Evolutionary conservation across 352 stramenopile species (phyloP).

Genomic region (Pythium biforme): DNA sequence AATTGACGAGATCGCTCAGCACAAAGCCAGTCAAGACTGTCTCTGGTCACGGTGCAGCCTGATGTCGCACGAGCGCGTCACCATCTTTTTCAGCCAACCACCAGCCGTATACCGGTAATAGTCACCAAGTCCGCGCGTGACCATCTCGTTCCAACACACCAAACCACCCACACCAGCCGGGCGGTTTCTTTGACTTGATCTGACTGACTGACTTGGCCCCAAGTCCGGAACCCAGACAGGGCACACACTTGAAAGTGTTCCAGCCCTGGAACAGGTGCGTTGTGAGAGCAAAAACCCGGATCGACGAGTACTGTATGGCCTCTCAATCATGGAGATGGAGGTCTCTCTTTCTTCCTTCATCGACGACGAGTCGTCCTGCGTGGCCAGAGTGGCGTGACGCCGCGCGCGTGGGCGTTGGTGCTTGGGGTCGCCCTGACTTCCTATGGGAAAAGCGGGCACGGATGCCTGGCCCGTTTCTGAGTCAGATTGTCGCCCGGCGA

Average conservation of each 20-base stretch:
- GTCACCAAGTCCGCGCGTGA: background rate
- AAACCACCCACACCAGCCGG: too few relatives aligned
- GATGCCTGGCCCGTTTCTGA: constrained; percentile 21
- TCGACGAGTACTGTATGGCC: too few relatives aligned
- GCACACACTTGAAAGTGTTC: too few relatives aligned
- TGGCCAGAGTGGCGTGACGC: constrained; percentile 7
- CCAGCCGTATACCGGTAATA: too few relatives aligned
- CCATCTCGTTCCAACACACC: too few relatives aligned
- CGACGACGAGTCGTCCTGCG: background rate
- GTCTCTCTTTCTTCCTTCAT: background rate
- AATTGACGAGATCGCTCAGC: background rate
- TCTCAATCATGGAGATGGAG: background rate
- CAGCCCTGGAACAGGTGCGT: too few relatives aligned
- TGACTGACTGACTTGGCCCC: too few relatives aligned
- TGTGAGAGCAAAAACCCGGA: too few relatives aligned
- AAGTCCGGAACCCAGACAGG: too few relatives aligned
- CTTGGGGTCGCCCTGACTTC: constrained; percentile 16
- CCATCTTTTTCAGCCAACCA: constrained; percentile 20
- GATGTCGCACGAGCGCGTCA: constrained; percentile 19
- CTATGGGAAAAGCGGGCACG: constrained; percentile 13
- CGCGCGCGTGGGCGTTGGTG: constrained; percentile 17
- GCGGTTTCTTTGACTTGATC: too few relatives aligned
- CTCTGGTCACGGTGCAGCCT: constrained; percentile 22
- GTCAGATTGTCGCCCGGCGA: constrained; percentile 21
- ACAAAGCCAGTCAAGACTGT: constrained; percentile 14